Base-by-base conservation (phyloP, 345 rosid species). In the Aurinia saxatilis region DNA sequence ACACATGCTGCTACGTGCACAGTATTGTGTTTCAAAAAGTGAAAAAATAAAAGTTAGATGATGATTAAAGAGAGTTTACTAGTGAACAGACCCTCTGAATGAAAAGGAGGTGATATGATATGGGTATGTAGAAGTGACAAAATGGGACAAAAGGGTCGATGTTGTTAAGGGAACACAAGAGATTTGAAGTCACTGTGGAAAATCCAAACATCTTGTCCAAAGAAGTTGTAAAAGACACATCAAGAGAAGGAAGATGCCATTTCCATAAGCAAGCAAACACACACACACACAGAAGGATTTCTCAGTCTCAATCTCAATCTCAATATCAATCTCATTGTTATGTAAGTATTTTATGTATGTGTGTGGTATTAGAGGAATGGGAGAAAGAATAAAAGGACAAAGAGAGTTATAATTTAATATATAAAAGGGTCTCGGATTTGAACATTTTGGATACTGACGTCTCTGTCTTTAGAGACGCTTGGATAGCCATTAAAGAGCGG, bases 401-500 rank as follows among this genome's bases (percentile, higher is more conserved):
- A 54, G 1, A 8, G 10, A 1, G 25, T 27, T 44, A 18, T 46
- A 16, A 25, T 50, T 6, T 39, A 25, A 36, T 37, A 14, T 14
- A 37, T 21, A 37, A 15, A 33, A 23, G 27, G 51, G 57, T 49
- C 45, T 30, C 21, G 51, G 31, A 4, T 30, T 39, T 45, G 67
- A 60, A 29, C 62, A 69, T 53, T 52, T 45, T 47, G 57, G 63
- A 62, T 63, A 12, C 62, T 61, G 74, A 54, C 38, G 51, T 62
- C 50, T 63, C 67, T 63, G 46, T 36, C 46, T 46, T n/a, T 63
- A 37, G 56, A 61, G 44, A 70, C 38, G 58, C 64, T 47, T 70
- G 64, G 68, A 56, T 50, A 47, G 65, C 69, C 65, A 63, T 70
- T 56, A 70, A 70, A 70, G 69, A 31, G 69, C 64, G 69, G 74